These are phyloP conservation scores for Colletotrichum eleusines DNA, from an alignment of 2,329 filamentous ascomycete genomes.

Conservation along the genomic window DNA sequence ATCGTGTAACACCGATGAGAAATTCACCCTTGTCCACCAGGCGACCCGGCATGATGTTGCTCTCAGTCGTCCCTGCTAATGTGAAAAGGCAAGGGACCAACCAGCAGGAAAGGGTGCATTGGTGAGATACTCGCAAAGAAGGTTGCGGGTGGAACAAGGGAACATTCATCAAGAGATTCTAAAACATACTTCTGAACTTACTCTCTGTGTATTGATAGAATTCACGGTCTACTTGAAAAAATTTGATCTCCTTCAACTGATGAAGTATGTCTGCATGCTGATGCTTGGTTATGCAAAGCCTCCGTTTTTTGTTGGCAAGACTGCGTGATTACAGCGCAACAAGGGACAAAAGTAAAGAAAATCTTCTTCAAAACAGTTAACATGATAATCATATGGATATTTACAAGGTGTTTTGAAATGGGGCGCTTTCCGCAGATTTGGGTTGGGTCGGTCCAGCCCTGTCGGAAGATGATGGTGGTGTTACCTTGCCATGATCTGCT, in stretches of 20 bases:
- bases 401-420: neutral
- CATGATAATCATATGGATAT: neutral
- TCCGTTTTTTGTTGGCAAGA: neutral
- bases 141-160: neutral
- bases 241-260: neutral
- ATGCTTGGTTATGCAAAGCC: neutral
- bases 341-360: no score
- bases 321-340: neutral
- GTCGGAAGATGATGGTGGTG: slow-evolving; percentile 13
- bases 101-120: neutral
- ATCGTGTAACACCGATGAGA: neutral
- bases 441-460: neutral
- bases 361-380: neutral
- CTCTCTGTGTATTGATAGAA: neutral
- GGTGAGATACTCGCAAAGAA: no score
- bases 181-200: neutral
- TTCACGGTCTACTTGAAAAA: neutral
- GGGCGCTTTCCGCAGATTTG: neutral
- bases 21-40: neutral
- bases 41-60: neutral
- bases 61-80: no score
- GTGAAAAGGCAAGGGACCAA: neutral
- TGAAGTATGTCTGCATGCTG: neutral
- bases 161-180: no score
- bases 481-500: slow-evolving; percentile 6